Base-by-base conservation (phyloP, 106 monocot species). In the Xerophyta viscosa region DNA sequence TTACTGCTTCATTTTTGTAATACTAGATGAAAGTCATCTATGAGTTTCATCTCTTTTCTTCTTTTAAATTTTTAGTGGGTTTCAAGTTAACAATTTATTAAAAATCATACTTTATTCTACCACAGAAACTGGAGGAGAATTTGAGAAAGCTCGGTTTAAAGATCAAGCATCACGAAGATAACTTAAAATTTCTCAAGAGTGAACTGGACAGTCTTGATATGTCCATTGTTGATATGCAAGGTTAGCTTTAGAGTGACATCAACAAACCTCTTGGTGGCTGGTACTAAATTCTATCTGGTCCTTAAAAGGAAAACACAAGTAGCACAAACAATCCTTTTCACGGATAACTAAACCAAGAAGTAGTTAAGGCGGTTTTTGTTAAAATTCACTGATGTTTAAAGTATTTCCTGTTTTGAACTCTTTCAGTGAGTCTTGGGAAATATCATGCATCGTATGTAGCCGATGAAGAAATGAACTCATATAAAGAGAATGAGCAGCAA, bases 81-180 rank as follows among this genome's bases (percentile, higher is more conserved):
- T n/a, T n/a, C n/a, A n/a, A n/a, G n/a, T n/a, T n/a, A n/a, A n/a
- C n/a, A n/a, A n/a, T n/a, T n/a, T n/a, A n/a, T n/a, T n/a, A n/a
- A n/a, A n/a, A n/a, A n/a, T n/a, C n/a, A 14, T 17, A 14, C n/a
- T 14, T 24, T 48, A 12, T 56, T 48, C 59, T 57, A 5, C 53
- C 52, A 33, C 67, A 90, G 90, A 72, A 67, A 45, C 46, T 84
- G 50, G 56, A 90, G 44, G 68, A 77, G 41, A 71, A 81, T 45
- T 11, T 90, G 23, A 41, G 84, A 43, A 84, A 74, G 65, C 49
- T 90, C 27, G 84, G 54, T 52, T 50, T 71, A 46, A 77, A 90
- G 69, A 49, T 84, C 37, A 84, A 75, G 57, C 77, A 90, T 71
- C 80, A 90, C 23, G 90, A 90, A 28, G 74, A 77, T 53, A 80